phyloP scores from a whole-genome alignment of 164 flowering plant species.

The Chimonanthus salicifolius region DNA sequence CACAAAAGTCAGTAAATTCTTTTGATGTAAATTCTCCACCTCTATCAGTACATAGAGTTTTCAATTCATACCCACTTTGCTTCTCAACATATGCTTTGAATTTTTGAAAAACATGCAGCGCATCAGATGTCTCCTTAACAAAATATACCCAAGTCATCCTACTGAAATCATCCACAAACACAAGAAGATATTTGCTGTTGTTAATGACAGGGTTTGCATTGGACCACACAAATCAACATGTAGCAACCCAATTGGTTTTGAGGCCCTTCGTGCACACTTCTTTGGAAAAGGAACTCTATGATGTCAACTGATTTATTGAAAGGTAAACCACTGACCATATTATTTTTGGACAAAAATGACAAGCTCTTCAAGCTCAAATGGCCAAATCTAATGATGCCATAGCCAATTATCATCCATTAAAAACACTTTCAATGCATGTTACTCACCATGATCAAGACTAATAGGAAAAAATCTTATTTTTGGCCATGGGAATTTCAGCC shows the following conservation, averaged over 20 bases:
- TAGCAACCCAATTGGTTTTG: neutral
- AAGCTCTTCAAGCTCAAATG: neutral
- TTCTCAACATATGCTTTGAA: conserved; percentile 1
- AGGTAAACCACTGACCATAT: neutral
- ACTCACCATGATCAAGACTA: neutral
- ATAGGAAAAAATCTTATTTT: neutral
- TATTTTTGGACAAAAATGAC: neutral
- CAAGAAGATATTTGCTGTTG: neutral
- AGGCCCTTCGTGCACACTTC: neutral
- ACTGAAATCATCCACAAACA: conserved; percentile 1
- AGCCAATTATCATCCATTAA: neutral
- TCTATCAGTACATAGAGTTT: neutral
- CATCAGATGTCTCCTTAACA: neutral
- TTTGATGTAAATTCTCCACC: conserved; percentile 4
- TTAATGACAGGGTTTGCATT: neutral
- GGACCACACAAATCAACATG: conserved; percentile 4
- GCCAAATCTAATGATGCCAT: neutral
- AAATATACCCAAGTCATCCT: conserved; percentile 1
- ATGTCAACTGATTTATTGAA: neutral
- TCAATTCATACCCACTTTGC: neutral
- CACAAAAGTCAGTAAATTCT: neutral
- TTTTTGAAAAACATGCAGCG: neutral
- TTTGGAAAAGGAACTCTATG: neutral
- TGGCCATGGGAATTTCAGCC: neutral
- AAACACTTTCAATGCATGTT: neutral